Evolutionary conservation across 441 rosid species (phyloP), one percentile per base, ranked within the genome.

Genomic region (Melastoma candidum): DNA sequence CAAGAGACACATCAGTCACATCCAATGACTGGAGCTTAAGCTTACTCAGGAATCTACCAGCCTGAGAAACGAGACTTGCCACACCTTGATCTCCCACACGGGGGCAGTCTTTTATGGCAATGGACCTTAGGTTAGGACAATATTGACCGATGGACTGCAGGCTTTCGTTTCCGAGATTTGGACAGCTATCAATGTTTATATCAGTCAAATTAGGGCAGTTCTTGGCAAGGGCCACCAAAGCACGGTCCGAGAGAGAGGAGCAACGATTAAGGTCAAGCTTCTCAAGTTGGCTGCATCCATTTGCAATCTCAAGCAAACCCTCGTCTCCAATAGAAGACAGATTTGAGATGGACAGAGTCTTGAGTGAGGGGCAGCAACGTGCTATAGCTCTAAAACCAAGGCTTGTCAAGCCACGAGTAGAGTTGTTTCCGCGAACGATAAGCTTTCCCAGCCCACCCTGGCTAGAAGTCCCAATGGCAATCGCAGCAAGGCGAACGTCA

Each of bases 251-350:
- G 48, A 59, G 17, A 4, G 45, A 32, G 10, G 45, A 47, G 49
- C 63, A 59, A 24, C 45, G 57, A 43, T 12, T 4, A 22, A 59
- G 46, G 14, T 59, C 63, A 13, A 59, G 50, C 63, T 51, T 59
- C 51, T 59, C 56, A 7, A 59, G 63, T 25, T 45, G 57, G 39
- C 7, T 12, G 27, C 63, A 59, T 10, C 57, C 63, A 29, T 46
- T 59, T 14, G 57, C 63, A 59, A 59, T 59, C 63, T 59, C 63
- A 59, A 51, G 12, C 56, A 59, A 44, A n/a, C 63, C 63, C 41
- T 51, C 57, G 1, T 59, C 49, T 10, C 63, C 63, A 2, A 59
- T 22, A 0, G 56, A 59, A 46, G 63, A 36, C 22, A 59, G 45
- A 43, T 51, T 59, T 49, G 49, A 59, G 49, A 59, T 46, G 12